Conservation (phyloP, 1,284 basidiomycete species). For the Microbotryomycetes sp. region DNA sequence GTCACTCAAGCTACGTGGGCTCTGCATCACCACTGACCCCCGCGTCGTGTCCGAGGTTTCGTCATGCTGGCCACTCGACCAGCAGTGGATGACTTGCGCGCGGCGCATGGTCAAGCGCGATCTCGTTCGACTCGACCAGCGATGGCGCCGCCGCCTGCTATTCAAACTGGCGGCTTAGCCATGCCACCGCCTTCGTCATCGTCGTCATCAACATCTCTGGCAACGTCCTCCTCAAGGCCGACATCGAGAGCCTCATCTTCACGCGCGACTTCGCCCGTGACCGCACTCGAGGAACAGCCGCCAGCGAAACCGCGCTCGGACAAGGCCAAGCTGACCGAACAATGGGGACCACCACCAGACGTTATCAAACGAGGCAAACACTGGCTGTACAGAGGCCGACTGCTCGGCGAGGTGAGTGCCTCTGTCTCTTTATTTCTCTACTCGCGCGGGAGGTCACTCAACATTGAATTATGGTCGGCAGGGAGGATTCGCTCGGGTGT, state of each 20-base stretch:
- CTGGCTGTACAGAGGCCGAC: constrained; percentile 33
- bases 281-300: no score
- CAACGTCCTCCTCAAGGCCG: neutral
- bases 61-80: no score
- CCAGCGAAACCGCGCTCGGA: neutral
- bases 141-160: neutral
- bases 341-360: constrained; percentile 34
- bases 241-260: no score
- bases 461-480: neutral
- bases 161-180: neutral
- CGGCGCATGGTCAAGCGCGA: neutral
- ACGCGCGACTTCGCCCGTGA: no score
- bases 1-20: no score
- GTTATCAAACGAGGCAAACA: constrained; percentile 30
- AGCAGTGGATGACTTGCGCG: no score
- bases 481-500: constrained; percentile 37
- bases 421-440: constrained; percentile 6
- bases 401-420: constrained; percentile 43
- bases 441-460: neutral
- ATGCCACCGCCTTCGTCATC: neutral
- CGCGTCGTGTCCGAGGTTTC: no score
- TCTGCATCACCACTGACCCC: no score
- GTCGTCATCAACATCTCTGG: neutral
- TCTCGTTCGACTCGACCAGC: neutral
- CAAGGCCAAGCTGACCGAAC: constrained; percentile 33